phyloP scores from a whole-genome alignment of 73 alveolate species.

The Breviolum minutum region DNA sequence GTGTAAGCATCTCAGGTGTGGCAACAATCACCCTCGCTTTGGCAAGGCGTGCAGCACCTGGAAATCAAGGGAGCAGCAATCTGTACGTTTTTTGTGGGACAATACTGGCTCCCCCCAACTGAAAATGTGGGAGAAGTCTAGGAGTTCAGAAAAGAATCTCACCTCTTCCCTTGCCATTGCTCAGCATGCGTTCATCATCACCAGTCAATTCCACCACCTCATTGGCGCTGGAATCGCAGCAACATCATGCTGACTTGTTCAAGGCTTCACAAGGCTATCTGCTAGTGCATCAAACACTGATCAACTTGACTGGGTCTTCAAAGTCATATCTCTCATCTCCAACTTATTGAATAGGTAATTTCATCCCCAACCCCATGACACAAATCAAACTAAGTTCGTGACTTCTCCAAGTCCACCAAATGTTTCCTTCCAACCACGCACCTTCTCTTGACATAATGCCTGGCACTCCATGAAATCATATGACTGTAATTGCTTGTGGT shows the following conservation, averaged over 20 bases:
- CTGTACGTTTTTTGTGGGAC: too few relatives aligned
- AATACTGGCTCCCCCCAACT: not conserved
- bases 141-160: too few relatives aligned
- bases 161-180: not conserved
- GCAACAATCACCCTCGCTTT: conserved; percentile 61
- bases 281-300: too few relatives aligned
- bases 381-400: not conserved
- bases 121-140: not conserved
- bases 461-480: not conserved
- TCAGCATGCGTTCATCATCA: not conserved
- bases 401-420: conserved; percentile 38
- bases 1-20: conserved; percentile 46
- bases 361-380: not conserved
- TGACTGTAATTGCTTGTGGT: not conserved
- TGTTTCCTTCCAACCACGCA: conserved; percentile 38
- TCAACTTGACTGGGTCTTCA: too few relatives aligned
- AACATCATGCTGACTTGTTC: not conserved
- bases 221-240: not conserved
- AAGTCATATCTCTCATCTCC: too few relatives aligned
- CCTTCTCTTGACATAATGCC: conserved; percentile 88
- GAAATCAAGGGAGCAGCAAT: too few relatives aligned
- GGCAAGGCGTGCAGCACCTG: conserved; percentile 13
- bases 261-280: too few relatives aligned
- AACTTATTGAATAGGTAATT: not conserved
- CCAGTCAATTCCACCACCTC: conserved; percentile 56